Conservation (phyloP, 441 rosid species). For the Erodium moschatum region DNA sequence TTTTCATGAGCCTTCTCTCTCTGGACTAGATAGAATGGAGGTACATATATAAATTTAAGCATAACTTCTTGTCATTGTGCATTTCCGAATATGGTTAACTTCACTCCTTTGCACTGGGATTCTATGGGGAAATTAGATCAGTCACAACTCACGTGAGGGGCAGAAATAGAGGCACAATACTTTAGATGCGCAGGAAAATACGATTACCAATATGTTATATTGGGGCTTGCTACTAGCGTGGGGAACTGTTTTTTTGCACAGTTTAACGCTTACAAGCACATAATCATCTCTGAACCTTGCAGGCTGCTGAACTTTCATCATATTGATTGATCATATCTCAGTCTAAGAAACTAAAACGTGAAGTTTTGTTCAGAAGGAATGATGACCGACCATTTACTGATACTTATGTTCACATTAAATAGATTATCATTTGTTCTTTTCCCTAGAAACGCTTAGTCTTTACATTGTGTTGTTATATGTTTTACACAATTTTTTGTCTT, state of each 20-base stretch:
- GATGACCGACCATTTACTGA: background rate
- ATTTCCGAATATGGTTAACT: background rate
- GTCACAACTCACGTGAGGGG: background rate
- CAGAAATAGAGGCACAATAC: background rate
- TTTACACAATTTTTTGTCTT: slow-evolving; percentile 6
- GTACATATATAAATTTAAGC: slow-evolving; percentile 16
- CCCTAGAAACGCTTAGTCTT: background rate
- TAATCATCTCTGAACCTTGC: slow-evolving; percentile 1
- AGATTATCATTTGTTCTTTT: background rate
- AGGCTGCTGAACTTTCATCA: slow-evolving; percentile 4
- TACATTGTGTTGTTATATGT: background rate
- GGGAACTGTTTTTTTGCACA: background rate
- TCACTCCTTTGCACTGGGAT: background rate
- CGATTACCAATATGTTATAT: background rate
- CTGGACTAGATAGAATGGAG: slow-evolving; percentile 23
- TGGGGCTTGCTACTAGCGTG: background rate
- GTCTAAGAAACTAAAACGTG: background rate
- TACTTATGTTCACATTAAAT: slow-evolving; percentile 2
- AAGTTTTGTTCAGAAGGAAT: slow-evolving; percentile 2
- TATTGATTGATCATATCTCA: slow-evolving; percentile 2
- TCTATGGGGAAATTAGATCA: background rate
- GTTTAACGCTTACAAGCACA: background rate
- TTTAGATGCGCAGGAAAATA: background rate
- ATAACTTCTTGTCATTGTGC: slow-evolving; percentile 1
- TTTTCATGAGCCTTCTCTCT: slow-evolving; percentile 29